Base-by-base conservation (phyloP, 495 filamentous ascomycete species). In the Neurospora tetrasperma region DNA sequence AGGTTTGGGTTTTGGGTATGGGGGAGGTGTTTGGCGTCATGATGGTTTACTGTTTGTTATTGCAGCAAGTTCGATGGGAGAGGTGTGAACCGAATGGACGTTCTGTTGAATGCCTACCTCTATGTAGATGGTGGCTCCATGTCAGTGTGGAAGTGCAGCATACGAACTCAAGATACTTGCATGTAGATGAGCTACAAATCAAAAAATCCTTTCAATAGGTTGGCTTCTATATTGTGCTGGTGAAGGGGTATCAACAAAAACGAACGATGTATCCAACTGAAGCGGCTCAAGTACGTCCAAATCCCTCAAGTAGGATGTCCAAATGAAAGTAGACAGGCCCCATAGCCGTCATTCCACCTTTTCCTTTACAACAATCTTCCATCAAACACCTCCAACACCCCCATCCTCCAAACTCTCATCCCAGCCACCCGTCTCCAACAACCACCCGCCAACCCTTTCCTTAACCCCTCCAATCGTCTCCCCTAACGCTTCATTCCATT, bases 361-460 rank as follows among this genome's bases (percentile, higher is more conserved):
- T 27, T 27, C 27, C 11, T 27, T 59, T 5, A 44, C 35, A 41
- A 54, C 41, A 48, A 72, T 18, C 16, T 71, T 10, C n/a, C 35
- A 20, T 31, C 73, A 86, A 42, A 78, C 81, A 35, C 81, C 82
- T 2, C 84, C 84, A 12, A 85, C 83, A 41, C 83, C 85, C 0
- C 83, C 82, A 39, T 85, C 85, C 75, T 86, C 85, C 39, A 86
- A 82, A 70, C 81, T 85, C 80, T 93, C 91, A 71, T 93, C 91
- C 92, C 92, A 94, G 2, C 90, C 92, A 43, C 90, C 90, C 18
- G 89, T 87, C 74, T 86, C 86, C 66, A 90, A 74, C 76, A 94
- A 82, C 80, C 87, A 91, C n/a, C 84, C 86, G 20, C 87, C 87
- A 0, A 93, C 88, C 66, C 90, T 82, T 76, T 85, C 83, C 78